Conservation (phyloP, 306 rosid genomes). For the Medicago lupulina region DNA sequence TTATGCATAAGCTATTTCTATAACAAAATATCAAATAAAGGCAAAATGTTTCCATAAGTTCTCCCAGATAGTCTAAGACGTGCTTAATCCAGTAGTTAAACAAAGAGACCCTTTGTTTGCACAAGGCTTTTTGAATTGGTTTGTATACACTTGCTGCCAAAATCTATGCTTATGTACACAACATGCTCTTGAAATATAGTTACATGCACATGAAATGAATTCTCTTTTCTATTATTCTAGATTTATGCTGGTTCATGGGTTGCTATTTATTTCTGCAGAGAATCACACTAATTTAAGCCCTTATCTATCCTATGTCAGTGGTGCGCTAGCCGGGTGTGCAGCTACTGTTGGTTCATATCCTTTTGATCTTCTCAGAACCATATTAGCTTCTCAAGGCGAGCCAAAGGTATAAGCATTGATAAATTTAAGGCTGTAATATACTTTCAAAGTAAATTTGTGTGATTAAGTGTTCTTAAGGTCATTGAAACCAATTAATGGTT, state of each 20-base stretch:
- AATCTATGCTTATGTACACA: neutral
- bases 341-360: constrained; percentile 97
- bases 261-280: constrained; percentile 66
- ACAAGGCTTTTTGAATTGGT: neutral
- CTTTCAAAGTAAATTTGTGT: constrained; percentile 20
- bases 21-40: neutral
- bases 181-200: neutral
- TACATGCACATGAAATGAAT: neutral
- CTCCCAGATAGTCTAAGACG: neutral
- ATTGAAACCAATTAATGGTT: constrained; percentile 10
- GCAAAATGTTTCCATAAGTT: neutral
- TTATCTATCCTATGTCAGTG: constrained; percentile 85
- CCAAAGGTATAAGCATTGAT: constrained; percentile 71
- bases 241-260: constrained; percentile 33
- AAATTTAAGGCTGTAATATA: neutral
- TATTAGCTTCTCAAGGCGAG: constrained; percentile 98
- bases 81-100: neutral
- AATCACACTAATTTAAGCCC: constrained; percentile 81
- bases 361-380: constrained; percentile 91
- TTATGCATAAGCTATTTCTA: neutral
- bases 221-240: constrained; percentile 13
- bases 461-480: constrained; percentile 26
- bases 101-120: neutral
- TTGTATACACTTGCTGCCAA: neutral
- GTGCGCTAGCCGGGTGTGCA: constrained; percentile 92